Evolutionary conservation across 495 filamentous ascomycete genomes (phyloP).

Genomic region (Diplogelasinospora grovesii): DNA sequence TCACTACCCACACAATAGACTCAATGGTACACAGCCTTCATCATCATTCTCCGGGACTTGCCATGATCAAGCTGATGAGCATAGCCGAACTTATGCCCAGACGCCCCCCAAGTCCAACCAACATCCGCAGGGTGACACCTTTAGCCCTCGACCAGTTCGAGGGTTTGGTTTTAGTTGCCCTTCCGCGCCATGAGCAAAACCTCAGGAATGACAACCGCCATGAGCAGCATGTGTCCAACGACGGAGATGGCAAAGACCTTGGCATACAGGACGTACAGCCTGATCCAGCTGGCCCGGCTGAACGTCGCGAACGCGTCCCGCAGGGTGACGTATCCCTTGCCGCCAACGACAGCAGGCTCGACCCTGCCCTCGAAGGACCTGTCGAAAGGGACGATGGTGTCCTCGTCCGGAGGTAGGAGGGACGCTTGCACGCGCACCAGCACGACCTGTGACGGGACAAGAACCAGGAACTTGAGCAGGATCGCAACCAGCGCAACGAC

Average conservation of each 20-base stretch:
- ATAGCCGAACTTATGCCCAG: too few species aligned
- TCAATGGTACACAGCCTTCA: too few species aligned
- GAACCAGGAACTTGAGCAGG: conserved; percentile 24
- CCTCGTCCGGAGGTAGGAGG: conserved; percentile 42
- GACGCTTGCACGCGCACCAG: conserved; percentile 45
- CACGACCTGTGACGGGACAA: conserved; percentile 36
- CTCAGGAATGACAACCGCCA: conserved; percentile 32
- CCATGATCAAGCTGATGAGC: too few species aligned
- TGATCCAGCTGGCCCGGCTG: conserved; percentile 54
- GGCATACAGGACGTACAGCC: conserved; percentile 59
- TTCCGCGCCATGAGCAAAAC: conserved; percentile 9
- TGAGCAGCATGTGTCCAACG: conserved; percentile 41
- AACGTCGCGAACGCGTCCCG: conserved; percentile 68
- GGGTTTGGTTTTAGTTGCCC: background rate
- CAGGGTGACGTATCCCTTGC: conserved; percentile 60
- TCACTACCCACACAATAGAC: too few species aligned
- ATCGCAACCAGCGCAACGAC: conserved; percentile 22
- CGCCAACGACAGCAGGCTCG: conserved; percentile 56
- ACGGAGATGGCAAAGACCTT: conserved; percentile 48
- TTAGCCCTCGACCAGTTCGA: too few species aligned
- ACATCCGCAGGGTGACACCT: too few species aligned
- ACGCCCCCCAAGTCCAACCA: too few species aligned
- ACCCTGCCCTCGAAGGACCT: conserved; percentile 43
- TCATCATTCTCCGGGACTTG: too few species aligned
- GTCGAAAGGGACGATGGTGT: conserved; percentile 46